Percentiles rank a stretch among this genome's conserved stretches.
Evolutionary conservation across 1,284 basidiomycete genomes (phyloP).

Genomic region (Trametes pubescens): DNA sequence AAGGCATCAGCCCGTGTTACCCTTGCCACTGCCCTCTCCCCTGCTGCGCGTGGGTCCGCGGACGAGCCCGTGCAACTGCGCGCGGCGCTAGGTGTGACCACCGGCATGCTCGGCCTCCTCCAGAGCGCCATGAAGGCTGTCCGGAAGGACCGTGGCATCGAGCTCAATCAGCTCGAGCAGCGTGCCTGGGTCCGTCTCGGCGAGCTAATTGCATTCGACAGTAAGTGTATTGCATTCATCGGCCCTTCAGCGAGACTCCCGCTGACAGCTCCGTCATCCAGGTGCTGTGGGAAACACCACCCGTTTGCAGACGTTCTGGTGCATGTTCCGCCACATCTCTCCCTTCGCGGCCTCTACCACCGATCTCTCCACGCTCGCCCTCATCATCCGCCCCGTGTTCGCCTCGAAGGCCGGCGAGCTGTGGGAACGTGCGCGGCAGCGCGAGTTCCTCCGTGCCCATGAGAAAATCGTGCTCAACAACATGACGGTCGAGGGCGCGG

Average conservation of each 20-base stretch:
- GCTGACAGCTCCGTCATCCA: constrained; percentile 12
- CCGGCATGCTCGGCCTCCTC: constrained; percentile 50
- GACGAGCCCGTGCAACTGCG: constrained; percentile 51
- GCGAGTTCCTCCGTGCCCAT: constrained; percentile 50
- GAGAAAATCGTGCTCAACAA: constrained; percentile 64
- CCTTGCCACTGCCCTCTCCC: constrained; percentile 46
- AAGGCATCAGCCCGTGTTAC: constrained; percentile 37
- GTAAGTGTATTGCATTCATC: constrained; percentile 35
- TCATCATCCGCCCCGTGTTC: constrained; percentile 56
- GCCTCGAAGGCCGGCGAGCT: constrained; percentile 47
- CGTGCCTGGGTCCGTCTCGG: constrained; percentile 62
- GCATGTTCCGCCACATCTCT: constrained; percentile 53
- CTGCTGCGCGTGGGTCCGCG: constrained; percentile 43
- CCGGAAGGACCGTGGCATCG: constrained; percentile 44
- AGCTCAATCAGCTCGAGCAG: constrained; percentile 55
- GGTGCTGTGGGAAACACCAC: constrained; percentile 50
- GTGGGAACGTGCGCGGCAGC: constrained; percentile 43
- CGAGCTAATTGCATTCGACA: constrained; percentile 57
- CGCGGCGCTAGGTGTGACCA: constrained; percentile 50
- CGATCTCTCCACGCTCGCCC: constrained; percentile 64
- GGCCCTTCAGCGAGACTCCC: background rate
- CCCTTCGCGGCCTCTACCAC: constrained; percentile 49
- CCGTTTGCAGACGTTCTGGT: constrained; percentile 59
- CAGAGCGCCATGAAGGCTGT: constrained; percentile 44
- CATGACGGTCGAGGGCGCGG: constrained; percentile 59